Evolutionary conservation across 371 early-diverging fungal species (phyloP).

Genomic region (Rhizopus sp.): DNA sequence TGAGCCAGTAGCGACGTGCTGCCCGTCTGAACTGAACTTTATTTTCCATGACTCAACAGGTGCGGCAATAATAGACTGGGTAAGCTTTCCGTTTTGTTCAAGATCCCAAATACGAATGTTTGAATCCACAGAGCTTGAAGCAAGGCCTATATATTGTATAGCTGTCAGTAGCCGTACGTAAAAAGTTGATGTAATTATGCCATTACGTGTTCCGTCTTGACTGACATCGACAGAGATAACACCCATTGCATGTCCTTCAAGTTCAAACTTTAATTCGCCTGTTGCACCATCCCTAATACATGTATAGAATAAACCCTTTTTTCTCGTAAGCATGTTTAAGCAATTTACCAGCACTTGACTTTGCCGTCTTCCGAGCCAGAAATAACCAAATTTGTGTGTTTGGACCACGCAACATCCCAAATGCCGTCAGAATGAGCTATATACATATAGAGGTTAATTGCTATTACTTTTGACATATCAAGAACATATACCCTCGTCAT

Average conservation of each 20-base stretch:
- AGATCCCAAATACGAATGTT: constrained; percentile 83
- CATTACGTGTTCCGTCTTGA: constrained; percentile 63
- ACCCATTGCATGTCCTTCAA: constrained; percentile 78
- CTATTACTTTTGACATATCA: not conserved
- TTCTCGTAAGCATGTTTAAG: not conserved
- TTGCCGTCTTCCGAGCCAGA: constrained; percentile 81
- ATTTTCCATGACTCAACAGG: constrained; percentile 79
- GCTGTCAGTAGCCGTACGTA: no score
- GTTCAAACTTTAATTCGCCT: constrained; percentile 53
- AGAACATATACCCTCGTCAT: constrained; percentile 51
- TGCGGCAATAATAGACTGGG: constrained; percentile 66
- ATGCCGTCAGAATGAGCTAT: constrained; percentile 83
- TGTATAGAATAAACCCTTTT: not conserved
- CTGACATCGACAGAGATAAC: constrained; percentile 77
- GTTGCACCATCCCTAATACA: constrained; percentile 65
- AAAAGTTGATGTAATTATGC: not conserved
- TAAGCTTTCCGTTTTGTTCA: constrained; percentile 39
- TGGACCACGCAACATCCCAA: constrained; percentile 82
- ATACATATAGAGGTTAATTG: not conserved
- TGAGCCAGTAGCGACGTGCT: constrained; percentile 72
- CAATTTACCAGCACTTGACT: constrained; percentile 75
- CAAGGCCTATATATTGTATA: constrained; percentile 48
- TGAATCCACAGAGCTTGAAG: constrained; percentile 79
- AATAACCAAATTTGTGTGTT: constrained; percentile 61
- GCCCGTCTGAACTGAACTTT: constrained; percentile 73